A percentile compares a stretch with the other conserved stretches of the same genome.
Evolutionary conservation across 73 alveolate genomes (phyloP).

Genomic region (Tetrahymena borealis): DNA sequence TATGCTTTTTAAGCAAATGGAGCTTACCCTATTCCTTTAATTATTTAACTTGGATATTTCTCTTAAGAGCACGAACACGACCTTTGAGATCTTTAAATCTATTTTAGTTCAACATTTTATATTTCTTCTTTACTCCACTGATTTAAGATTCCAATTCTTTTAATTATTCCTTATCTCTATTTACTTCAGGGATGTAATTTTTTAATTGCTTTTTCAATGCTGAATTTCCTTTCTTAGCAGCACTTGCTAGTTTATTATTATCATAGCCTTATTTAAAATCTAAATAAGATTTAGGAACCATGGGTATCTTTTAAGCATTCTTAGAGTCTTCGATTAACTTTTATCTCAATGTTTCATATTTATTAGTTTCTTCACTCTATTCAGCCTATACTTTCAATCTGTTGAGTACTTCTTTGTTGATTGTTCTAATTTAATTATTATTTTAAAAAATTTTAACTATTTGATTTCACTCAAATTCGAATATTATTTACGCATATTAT

Average conservation of each 20-base stretch:
- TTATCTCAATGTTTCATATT: neutral
- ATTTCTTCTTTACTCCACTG: neutral
- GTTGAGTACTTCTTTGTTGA: neutral
- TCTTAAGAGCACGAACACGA: neutral
- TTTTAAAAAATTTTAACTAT: neutral
- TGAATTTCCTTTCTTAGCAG: neutral
- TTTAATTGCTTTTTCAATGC: neutral
- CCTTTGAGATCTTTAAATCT: neutral
- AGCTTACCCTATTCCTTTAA: neutral
- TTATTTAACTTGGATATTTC: neutral
- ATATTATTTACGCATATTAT: slow-evolving; percentile 33
- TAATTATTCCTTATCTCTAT: neutral
- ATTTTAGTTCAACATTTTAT: neutral
- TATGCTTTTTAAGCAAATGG: neutral
- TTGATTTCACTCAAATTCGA: neutral
- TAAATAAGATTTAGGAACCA: neutral
- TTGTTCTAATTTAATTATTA: neutral
- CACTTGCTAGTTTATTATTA: neutral
- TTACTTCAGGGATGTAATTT: neutral
- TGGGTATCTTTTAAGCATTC: neutral
- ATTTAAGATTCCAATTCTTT: neutral
- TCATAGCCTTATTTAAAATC: neutral
- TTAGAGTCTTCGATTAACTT: neutral
- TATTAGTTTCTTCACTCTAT: neutral
- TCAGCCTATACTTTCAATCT: neutral